Percentiles rank a stretch among this genome's conserved stretches.
Conservation (phyloP, 768 basidiomycete genomes). For the Pilatotrama ljubarskyi region DNA sequence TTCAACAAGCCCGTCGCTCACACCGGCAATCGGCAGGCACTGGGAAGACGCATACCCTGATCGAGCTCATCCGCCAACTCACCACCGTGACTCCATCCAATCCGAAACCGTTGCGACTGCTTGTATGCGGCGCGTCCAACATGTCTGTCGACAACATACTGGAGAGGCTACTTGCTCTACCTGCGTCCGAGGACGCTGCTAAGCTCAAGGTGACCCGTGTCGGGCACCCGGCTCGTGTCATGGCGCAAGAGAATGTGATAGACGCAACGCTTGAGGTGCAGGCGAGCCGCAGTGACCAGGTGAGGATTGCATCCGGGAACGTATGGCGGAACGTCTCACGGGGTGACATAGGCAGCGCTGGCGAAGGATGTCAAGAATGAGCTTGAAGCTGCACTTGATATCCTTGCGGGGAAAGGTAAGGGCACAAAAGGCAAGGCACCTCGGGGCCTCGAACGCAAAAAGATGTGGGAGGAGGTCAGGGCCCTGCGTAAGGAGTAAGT, state of each 20-base stretch:
- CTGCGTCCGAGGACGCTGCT: slow-evolving; percentile 47
- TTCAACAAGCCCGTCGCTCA: not conserved
- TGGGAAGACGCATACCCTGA: slow-evolving; percentile 94
- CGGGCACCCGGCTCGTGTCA: slow-evolving; percentile 93
- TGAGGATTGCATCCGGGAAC: too few relatives aligned
- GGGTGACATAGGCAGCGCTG: slow-evolving; percentile 61
- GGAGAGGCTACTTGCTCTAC: slow-evolving; percentile 73
- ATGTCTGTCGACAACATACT: slow-evolving; percentile 96
- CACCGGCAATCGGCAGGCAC: slow-evolving; percentile 60
- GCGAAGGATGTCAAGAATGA: slow-evolving; percentile 90
- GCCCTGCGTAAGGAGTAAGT: slow-evolving; percentile 88
- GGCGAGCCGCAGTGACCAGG: slow-evolving; percentile 72
- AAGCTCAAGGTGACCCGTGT: slow-evolving; percentile 77
- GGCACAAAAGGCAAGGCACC: slow-evolving; percentile 72
- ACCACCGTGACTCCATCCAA: slow-evolving; percentile 48
- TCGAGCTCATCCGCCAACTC: slow-evolving; percentile 90
- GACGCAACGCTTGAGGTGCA: slow-evolving; percentile 74
- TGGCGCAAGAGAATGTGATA: slow-evolving; percentile 65
- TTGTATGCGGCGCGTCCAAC: slow-evolving; percentile 94
- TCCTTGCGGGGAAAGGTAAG: slow-evolving; percentile 72
- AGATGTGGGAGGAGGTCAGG: slow-evolving; percentile 85
- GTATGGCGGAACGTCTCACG: too few relatives aligned
- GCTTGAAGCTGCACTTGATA: slow-evolving; percentile 64
- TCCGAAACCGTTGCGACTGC: slow-evolving; percentile 58
- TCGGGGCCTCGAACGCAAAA: slow-evolving; percentile 71